Conservation (phyloP, 805 yeast species). For the Candida morakotiae region DNA sequence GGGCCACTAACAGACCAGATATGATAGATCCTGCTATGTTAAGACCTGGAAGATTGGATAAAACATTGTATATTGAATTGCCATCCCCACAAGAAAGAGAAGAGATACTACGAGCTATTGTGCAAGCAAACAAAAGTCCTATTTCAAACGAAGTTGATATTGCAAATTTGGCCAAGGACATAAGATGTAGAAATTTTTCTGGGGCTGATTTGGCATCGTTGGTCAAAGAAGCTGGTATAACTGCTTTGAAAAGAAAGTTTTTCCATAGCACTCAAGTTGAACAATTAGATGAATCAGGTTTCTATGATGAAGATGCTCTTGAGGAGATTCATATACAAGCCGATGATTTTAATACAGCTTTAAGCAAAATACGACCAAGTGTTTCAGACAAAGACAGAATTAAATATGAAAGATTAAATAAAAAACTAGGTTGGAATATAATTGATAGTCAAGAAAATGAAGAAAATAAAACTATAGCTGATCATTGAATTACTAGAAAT, state of each 20-base stretch:
- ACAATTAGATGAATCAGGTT: conserved; percentile 37
- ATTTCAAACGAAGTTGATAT: conserved; percentile 60
- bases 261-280: conserved; percentile 42
- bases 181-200: conserved; percentile 80
- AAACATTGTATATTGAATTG: conserved; percentile 84
- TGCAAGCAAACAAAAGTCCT: conserved; percentile 73
- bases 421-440: conserved; percentile 68
- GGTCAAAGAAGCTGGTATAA: conserved; percentile 90
- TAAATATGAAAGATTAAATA: conserved; percentile 71
- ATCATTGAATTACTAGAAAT: no score
- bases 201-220: conserved; percentile 95
- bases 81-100: conserved; percentile 75
- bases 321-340: conserved; percentile 51
- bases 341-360: conserved; percentile 68
- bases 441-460: conserved; percentile 23
- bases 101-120: conserved; percentile 77
- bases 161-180: conserved; percentile 60
- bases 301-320: conserved; percentile 27
- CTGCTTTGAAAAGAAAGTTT: conserved; percentile 74
- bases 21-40: conserved; percentile 98
- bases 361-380: conserved; percentile 77
- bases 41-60: conserved; percentile 94
- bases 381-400: conserved; percentile 81
- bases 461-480: no score
- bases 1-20: conserved; percentile 97